Evolutionary conservation across 2,329 filamentous ascomycete genomes (phyloP), one percentile per base, ranked within the genome.

Genomic region (Metarhizium robertsii): DNA sequence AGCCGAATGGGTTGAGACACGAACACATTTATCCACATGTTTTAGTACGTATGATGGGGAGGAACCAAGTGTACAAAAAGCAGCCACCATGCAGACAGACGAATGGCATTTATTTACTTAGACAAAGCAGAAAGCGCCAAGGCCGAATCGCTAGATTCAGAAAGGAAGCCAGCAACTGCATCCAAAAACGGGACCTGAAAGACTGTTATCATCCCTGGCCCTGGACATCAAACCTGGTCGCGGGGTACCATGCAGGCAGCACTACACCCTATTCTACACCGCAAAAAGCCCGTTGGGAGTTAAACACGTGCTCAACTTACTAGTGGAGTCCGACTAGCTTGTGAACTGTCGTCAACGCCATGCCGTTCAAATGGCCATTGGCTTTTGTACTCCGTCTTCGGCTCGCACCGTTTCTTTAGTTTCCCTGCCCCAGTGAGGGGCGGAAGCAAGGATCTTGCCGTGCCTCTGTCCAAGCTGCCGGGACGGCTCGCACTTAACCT

Each of bases 391-490:
- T 53, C 65, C 68, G 66, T 65, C 64, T 62, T 68, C 68, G 68
- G 68, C 65, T 70, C 68, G 68, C 68, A 67, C 66, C 68, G 68
- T 66, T 65, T 65, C 63, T 64, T 64, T 63, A 63, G 65, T 58
- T 59, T 56, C 58, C 53, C 47, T 51, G 50, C 55, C 53, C 55
- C 57, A 56, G 52, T 51, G 59, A 58, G 60, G 62, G 58, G 58
- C 58, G 58, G 58, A 34, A 55, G 58, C 60, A 59, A 59, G 62
- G 62, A 57, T 60, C 59, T 56, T 61, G 58, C 60, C 60, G 61
- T 58, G 50, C 56, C 50, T 57, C 56, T 52, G 46, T 45, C 58
- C 60, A 60, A 57, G 55, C 47, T 53, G 42, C 53, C 58, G 59
- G 59, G 57, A 60, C 56, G 54, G 53, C 56, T 25, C 50, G 36